phyloP scores from a whole-genome alignment of 2,329 filamentous ascomycete genomes.

The Fusarium robinianum region DNA sequence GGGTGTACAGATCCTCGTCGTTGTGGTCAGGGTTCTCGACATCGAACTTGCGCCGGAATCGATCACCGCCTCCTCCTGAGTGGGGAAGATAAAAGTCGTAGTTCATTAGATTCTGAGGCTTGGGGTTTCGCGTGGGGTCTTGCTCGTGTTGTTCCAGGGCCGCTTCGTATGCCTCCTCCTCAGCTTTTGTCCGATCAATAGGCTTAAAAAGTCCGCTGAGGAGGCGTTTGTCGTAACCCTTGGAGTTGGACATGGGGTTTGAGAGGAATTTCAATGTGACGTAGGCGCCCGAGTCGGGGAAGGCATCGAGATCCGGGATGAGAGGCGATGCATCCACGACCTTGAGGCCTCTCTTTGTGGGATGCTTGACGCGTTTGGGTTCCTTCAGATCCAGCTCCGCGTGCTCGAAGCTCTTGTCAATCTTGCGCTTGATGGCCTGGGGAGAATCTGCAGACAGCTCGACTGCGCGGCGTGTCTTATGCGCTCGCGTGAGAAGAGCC shows the following conservation, averaged over 20 bases:
- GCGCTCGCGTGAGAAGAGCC: slow-evolving; percentile 42
- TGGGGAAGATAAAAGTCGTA: slow-evolving; percentile 70
- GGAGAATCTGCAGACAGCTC: slow-evolving; percentile 64
- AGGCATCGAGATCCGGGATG: slow-evolving; percentile 68
- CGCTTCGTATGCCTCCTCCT: slow-evolving; percentile 56
- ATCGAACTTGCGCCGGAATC: slow-evolving; percentile 66
- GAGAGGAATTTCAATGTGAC: slow-evolving; percentile 71
- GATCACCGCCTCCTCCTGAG: slow-evolving; percentile 50
- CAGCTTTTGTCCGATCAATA: slow-evolving; percentile 58
- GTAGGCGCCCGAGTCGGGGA: slow-evolving; percentile 71
- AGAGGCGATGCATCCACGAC: slow-evolving; percentile 64
- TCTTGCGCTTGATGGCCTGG: slow-evolving; percentile 70
- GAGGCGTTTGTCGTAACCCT: slow-evolving; percentile 63
- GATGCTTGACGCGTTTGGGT: slow-evolving; percentile 59
- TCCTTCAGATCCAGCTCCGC: slow-evolving; percentile 60
- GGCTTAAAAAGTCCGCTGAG: slow-evolving; percentile 65
- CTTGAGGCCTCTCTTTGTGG: slow-evolving; percentile 60
- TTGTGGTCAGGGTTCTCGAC: slow-evolving; percentile 59
- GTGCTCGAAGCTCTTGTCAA: slow-evolving; percentile 62
- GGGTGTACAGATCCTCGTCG: slow-evolving; percentile 59
- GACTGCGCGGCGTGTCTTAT: slow-evolving; percentile 52
- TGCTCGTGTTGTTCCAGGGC: slow-evolving; percentile 58
- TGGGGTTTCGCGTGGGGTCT: slow-evolving; percentile 60
- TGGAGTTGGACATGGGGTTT: slow-evolving; percentile 60
- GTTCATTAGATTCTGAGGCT: slow-evolving; percentile 62